A percentile compares a stretch with the other conserved stretches of the same genome.
Conservation (phyloP, 257 asterid genomes). For the Petunia secreta region DNA sequence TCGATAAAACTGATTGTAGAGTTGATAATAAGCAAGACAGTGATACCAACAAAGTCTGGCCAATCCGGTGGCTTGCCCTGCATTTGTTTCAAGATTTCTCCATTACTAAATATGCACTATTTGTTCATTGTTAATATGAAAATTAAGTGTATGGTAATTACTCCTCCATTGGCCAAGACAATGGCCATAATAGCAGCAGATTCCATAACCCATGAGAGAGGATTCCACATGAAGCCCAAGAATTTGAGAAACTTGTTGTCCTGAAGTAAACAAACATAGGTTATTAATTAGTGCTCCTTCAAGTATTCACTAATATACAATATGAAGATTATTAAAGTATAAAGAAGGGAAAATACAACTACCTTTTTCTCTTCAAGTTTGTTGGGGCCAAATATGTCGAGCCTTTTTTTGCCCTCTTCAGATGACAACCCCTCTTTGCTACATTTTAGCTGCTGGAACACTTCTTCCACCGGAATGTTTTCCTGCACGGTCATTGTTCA, state of each 20-base stretch:
- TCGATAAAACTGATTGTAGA: slow-evolving; percentile 85
- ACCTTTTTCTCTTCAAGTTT: slow-evolving; percentile 81
- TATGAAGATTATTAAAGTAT: not conserved
- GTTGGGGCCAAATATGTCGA: slow-evolving; percentile 69
- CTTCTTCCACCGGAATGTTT: slow-evolving; percentile 75
- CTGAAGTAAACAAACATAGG: slow-evolving; percentile 19
- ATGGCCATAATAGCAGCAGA: slow-evolving; percentile 91
- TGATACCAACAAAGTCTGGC: slow-evolving; percentile 79
- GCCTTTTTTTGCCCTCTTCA: slow-evolving; percentile 63
- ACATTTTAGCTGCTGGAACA: slow-evolving; percentile 61
- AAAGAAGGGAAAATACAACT: not conserved
- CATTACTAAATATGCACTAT: not conserved
- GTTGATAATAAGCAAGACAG: slow-evolving; percentile 70
- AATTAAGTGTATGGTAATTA: slow-evolving; percentile 23
- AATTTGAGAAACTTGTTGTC: slow-evolving; percentile 71
- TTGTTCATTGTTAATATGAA: not conserved
- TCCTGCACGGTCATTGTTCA: slow-evolving; percentile 44
- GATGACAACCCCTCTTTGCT: slow-evolving; percentile 62
- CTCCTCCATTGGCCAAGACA: slow-evolving; percentile 82
- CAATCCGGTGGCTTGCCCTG: slow-evolving; percentile 83
- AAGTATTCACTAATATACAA: not conserved
- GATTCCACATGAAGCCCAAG: slow-evolving; percentile 98
- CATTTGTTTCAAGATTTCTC: not conserved
- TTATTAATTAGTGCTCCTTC: not conserved
- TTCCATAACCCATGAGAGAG: slow-evolving; percentile 99